Evolutionary conservation across 345 rosid species (phyloP).

Genomic region (Streptanthus diversifolius): DNA sequence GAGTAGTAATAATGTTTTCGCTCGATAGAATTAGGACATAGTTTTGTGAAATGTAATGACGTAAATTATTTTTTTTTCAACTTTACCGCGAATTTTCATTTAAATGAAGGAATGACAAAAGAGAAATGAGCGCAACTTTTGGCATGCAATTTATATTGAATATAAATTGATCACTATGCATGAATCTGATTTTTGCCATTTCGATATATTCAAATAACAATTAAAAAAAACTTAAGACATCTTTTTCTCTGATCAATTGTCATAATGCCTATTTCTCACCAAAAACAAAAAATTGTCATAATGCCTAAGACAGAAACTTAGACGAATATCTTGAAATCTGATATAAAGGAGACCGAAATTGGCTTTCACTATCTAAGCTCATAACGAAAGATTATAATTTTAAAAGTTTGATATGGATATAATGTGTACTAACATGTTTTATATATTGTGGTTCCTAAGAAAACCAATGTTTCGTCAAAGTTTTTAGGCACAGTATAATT

Average conservation of each 20-base stretch:
- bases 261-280: not conserved
- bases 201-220: not conserved
- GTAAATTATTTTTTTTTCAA: not conserved
- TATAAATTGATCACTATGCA: not conserved
- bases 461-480: slow-evolving; percentile 29
- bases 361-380: not conserved
- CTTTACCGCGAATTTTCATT: not conserved
- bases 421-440: not conserved
- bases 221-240: not conserved
- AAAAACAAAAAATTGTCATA: not conserved
- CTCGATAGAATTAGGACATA: not conserved
- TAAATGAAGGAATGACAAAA: not conserved
- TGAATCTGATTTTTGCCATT: not conserved
- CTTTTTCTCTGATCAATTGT: not conserved
- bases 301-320: not conserved
- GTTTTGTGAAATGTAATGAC: not conserved
- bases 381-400: not conserved
- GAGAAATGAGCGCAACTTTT: not conserved
- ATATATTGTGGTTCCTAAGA: not conserved
- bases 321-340: not conserved
- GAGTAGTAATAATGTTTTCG: not conserved
- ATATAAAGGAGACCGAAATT: not conserved
- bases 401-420: not conserved
- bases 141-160: not conserved
- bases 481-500: slow-evolving; percentile 18